Base-by-base conservation (phyloP, 2,329 filamentous ascomycete species). In the Aspergillus proliferans region DNA sequence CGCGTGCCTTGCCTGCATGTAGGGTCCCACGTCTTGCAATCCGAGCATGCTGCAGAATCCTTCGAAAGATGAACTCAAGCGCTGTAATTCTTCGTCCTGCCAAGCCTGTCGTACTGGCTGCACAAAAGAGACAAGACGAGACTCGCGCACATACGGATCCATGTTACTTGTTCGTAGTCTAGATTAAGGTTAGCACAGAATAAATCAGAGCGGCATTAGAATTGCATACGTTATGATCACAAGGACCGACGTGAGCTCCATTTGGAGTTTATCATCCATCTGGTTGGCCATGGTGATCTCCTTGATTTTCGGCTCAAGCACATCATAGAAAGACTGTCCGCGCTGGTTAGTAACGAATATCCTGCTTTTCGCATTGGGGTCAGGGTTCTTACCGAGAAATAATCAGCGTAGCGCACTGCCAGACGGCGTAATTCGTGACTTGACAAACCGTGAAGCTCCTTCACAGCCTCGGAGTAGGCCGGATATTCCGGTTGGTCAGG, bases 361-460 rank as follows among this genome's bases (percentile, higher is more conserved):
- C 22, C 9, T 12, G 10, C 26, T 28, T 28, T 12, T 12, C 5
- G 24, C 6, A 33, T 28, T 51, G 28, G 19, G 0, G 3, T 33
- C 5, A 10, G 30, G 10, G 2, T 21, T 51, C 77, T 71, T 71
- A 86, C 81, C 59, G 93, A 78, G 53, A 98, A 83, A 63, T 95
- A 86, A 65, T 97, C 88, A 0, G 93, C 86, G 78, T 96, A 95
- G 60, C 90, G 88, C 53, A 88, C 84, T 6, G 92, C 92, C 38
- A 98, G 76, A 49, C 91, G 82, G 61, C 95, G 90, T 51, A 97
- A 77, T 67, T 98, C 92, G 48, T 89, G 79, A 68, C 90, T 89
- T 59, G 88, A 87, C 61, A 94, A 82, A 3, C 81, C 82, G 64
- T 96, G 90, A 14, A 98, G 77, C 50, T 94, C 88, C 63, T 91